Base-by-base conservation (phyloP, 1,284 basidiomycete species). In the Trichosporon faecale region DNA sequence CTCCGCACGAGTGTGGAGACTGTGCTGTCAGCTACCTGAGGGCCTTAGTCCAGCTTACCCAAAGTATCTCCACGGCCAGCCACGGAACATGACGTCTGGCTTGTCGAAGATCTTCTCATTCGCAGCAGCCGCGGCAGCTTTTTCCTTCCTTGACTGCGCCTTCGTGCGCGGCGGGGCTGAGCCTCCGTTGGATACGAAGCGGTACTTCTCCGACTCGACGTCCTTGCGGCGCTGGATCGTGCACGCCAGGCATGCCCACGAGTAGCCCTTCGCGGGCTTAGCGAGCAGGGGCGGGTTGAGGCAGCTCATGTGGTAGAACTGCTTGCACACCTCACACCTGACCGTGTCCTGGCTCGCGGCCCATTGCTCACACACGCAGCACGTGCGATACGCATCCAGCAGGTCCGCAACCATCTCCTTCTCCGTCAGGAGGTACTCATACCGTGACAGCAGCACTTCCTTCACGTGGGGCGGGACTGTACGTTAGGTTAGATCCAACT, bases 21-120 rank as follows among this genome's bases (percentile, higher is more conserved):
- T 94, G 76, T 31, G 4, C 66, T 31, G 73, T 68, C 67, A 55
- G 76, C 67, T 61, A 66, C 65, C 57, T 57, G n/a, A 55, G 21
- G 44, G 35, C 35, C 9, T 8, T 12, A n/a, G 3, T 5, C 23
- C 14, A 12, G 82, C 91, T 83, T 79, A 94, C 93, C 95, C 95
- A 84, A 98, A 98, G 84, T 98, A 98, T 70, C 95, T 88, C 84
- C 95, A 97, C 1, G 94, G 94, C 95, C 95, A 98, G n/a, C 83
- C 83, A 60, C 81, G 75, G 72, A 81, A 82, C 29, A 73, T 79
- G 87, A 93, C 90, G 79, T 94, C 93, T 81, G 91, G 95, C 84
- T 93, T 88, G 81, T 91, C 89, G 74, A 70, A 75, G 37, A 76
- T 70, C 29, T 61, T 61, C 57, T 61, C 57, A 11, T 61, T 61